Percentiles rank a stretch among this genome's conserved stretches.
phyloP scores from a whole-genome alignment of 768 basidiomycete genomes.

The Podaxis sp. region DNA sequence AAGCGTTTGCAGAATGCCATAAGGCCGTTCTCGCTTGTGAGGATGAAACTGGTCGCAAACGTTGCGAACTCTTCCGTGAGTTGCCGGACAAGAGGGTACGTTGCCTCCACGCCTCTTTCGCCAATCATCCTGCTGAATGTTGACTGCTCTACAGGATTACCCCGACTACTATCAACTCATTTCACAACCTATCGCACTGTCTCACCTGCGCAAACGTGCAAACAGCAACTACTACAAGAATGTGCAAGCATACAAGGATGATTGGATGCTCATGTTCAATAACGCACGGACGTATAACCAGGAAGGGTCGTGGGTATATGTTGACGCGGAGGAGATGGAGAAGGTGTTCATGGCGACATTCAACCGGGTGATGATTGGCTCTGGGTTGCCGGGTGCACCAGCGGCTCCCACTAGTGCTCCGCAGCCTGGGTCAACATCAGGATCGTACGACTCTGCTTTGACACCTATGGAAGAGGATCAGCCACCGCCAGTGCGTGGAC shows the following conservation, averaged over 20 bases:
- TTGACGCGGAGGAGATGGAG: constrained; percentile 94
- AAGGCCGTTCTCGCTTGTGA: constrained; percentile 72
- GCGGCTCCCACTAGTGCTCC: constrained; percentile 26
- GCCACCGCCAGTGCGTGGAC: constrained; percentile 50
- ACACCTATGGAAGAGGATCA: constrained; percentile 84
- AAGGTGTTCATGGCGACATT: constrained; percentile 79
- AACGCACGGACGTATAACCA: constrained; percentile 94
- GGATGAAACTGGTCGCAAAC: constrained; percentile 72
- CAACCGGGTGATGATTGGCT: constrained; percentile 60
- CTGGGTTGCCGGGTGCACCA: constrained; percentile 75
- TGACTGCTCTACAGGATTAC: constrained; percentile 58
- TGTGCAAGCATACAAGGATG: constrained; percentile 68
- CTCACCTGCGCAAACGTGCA: constrained; percentile 78
- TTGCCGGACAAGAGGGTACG: constrained; percentile 76
- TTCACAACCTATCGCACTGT: constrained; percentile 82
- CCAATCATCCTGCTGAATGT: constrained; percentile 11
- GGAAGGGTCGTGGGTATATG: constrained; percentile 93
- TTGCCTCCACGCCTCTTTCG: neutral
- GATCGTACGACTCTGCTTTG: constrained; percentile 64
- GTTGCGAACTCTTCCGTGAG: constrained; percentile 86
- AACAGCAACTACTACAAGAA: constrained; percentile 70
- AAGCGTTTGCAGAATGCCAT: constrained; percentile 74
- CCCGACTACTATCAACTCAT: constrained; percentile 94
- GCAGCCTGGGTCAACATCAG: constrained; percentile 42
- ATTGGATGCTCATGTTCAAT: constrained; percentile 90